Conservation (phyloP, 208 protist species). For the Wallacemonas sp. region DNA sequence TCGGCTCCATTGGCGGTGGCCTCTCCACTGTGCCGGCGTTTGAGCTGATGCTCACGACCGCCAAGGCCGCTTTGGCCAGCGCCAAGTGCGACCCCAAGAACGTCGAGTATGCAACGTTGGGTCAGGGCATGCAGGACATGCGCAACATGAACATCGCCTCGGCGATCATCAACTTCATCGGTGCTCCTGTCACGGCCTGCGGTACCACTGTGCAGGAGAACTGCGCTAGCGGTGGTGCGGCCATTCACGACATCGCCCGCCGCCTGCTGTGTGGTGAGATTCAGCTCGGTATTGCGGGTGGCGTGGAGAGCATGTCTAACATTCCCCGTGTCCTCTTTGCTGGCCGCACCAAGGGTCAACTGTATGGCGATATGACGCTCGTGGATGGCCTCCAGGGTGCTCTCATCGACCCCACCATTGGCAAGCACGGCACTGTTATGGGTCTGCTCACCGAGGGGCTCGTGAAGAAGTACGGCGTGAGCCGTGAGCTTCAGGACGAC, state of each 20-base stretch:
- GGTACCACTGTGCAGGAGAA: conserved; percentile 68
- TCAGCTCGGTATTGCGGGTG: conserved; percentile 50
- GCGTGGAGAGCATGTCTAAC: conserved; percentile 69
- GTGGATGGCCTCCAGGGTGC: conserved; percentile 56
- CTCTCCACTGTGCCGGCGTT: conserved; percentile 32
- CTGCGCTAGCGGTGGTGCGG: conserved; percentile 57
- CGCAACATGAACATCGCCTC: conserved; percentile 62
- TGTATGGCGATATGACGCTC: conserved; percentile 59
- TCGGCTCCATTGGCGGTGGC: conserved; percentile 48
- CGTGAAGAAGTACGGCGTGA: conserved; percentile 85
- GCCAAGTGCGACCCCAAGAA: conserved; percentile 43
- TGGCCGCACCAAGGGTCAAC: conserved; percentile 42
- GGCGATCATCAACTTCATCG: conserved; percentile 33
- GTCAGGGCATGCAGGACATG: conserved; percentile 53
- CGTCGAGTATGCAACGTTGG: conserved; percentile 58
- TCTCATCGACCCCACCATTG: conserved; percentile 44
- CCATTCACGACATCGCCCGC: conserved; percentile 61
- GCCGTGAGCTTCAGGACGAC: conserved; percentile 90
- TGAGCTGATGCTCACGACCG: conserved; percentile 34
- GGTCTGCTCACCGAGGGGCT: conserved; percentile 76
- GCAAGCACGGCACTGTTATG: conserved; percentile 64
- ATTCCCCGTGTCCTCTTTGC: conserved; percentile 50
- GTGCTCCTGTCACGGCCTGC: conserved; percentile 43
- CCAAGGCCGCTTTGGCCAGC: conserved; percentile 30
- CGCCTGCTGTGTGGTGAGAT: conserved; percentile 53